Base-by-base conservation (phyloP, 164 flowering plant species). In the Euptelea pleiosperma region DNA sequence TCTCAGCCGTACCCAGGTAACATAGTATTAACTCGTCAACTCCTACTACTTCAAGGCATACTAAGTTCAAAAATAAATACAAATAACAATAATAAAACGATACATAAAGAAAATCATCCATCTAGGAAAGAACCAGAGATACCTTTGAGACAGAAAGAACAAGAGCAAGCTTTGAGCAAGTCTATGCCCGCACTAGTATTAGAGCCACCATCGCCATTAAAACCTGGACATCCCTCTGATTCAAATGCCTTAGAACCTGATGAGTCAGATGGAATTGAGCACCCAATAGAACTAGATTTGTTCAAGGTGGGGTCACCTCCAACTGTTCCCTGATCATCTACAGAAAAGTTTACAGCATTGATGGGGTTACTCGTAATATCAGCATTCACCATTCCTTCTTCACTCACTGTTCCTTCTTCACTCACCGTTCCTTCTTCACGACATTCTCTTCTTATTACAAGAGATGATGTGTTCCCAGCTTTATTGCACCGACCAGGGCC, bases 61-160 rank as follows among this genome's bases (percentile, higher is more conserved):
- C 6, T 39, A 8, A 39, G 4, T 15, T 39, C 19, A 10, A 3
- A 37, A 35, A 59, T 12, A 15, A 35, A 55, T 19, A 12, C 6
- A 43, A 19, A 3, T 8, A 52, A 47, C 3, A 19, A 4, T 4
- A 61, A 65, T 8, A 50, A 48, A 8, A 25, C 49, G 49, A 58
- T 19, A n/a, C n/a, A n/a, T 26, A 40, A 52, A 26, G 8, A 7
- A 62, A 42, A 41, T 22, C 21, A 61, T 42, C 14, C 6, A 22
- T 39, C 15, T n/a, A 44, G 5, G 19, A 40, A 29, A 19, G 8
- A 46, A 44, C 37, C 5, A 25, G 31, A 63, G 25, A 41, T 77
- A 92, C 98, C 98, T 87, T 89, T 85, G 62, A 72, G 67, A 71
- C 98, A 92, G 59, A 87, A 87, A 26, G 92, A 79, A 64, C 98